Base-by-base conservation (phyloP, 2,329 filamentous ascomycete genomes). In the Penicillium sp. region DNA sequence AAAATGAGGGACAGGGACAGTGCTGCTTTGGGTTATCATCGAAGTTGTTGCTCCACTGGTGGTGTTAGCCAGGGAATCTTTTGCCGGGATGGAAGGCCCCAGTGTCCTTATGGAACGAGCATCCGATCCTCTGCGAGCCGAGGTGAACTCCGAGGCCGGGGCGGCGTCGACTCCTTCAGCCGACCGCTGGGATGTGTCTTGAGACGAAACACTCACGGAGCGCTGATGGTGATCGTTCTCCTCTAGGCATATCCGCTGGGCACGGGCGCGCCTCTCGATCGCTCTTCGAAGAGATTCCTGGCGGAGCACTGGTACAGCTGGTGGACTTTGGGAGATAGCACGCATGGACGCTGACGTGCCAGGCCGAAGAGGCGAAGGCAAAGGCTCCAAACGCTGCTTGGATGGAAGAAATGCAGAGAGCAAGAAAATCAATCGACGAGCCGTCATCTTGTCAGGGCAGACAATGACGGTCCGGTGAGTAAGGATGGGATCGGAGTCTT, bases 381-480 rank as follows among this genome's bases (percentile, higher is more conserved):
- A 41, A 6, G 58, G 57, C 13, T 69, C 67, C 14, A 64, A 48
- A 13, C 65, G 64, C 40, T 69, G 64, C 27, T 67, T 65, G n/a
- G 73, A 63, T 8, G 78, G 78, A 26, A 81, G 57, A 42, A 81
- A 81, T 1, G 75, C 74, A 23, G 78, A 72, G 3, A 81, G 69
- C 10, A 81, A 59, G 48, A 80, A 81, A 13, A 81, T 73, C 36
- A 81, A 58, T 26, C 77, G 67, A 29, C 78, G 69, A 21, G 78
- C 76, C 38, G 74, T 76, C 71, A 79, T 80, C 56, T 80, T 79
- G 51, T 79, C 75, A 3, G 73, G 61, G 9, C 75, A 78, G 18
- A 80, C 68, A 29, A 81, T 73, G 31, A 81, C 70, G 4, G 78
- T 81, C 14, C 78, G 71, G 47, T 72, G 72, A 2, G 71, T 56